A percentile compares a stretch with the other conserved stretches of the same genome.
phyloP scores from a whole-genome alignment of 306 rosid species.

The Astragalus membranaceus region DNA sequence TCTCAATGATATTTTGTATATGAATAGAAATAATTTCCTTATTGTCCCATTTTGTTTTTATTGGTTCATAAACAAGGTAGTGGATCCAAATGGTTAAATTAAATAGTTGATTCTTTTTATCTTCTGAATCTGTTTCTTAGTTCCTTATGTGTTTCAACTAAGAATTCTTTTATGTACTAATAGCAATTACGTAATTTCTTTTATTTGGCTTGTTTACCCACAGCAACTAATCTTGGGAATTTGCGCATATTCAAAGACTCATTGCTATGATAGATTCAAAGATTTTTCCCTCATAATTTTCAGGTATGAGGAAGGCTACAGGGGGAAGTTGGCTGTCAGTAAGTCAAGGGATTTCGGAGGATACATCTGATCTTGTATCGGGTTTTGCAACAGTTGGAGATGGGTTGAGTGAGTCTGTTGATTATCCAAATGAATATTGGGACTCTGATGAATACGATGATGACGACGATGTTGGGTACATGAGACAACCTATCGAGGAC shows the following conservation, averaged over 20 bases:
- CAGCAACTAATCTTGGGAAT: not conserved
- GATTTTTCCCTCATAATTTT: not conserved
- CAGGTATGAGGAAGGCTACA: slow-evolving; percentile 73
- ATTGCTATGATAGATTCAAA: not conserved
- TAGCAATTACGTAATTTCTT: not conserved
- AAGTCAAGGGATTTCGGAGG: slow-evolving; percentile 94
- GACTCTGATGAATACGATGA: slow-evolving; percentile 99
- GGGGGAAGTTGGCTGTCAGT: slow-evolving; percentile 94
- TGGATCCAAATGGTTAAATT: not conserved
- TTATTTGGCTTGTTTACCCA: not conserved
- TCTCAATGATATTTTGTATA: not conserved
- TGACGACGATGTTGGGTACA: slow-evolving; percentile 89
- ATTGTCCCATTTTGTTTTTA: not conserved
- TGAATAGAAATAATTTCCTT: not conserved
- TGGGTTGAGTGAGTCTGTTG: slow-evolving; percentile 84
- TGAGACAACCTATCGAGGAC: slow-evolving; percentile 98
- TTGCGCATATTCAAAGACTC: not conserved
- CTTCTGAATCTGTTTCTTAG: not conserved
- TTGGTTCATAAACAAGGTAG: not conserved
- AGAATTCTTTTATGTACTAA: not conserved
- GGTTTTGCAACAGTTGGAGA: slow-evolving; percentile 98
- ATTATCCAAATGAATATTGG: slow-evolving; percentile 94
- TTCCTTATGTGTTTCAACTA: not conserved
- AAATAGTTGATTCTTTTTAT: not conserved
- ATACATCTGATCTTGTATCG: slow-evolving; percentile 90